A percentile compares a stretch with the other conserved stretches of the same genome.
phyloP scores from a whole-genome alignment of 495 filamentous ascomycete genomes.

The Hypoxylon fragiforme region DNA sequence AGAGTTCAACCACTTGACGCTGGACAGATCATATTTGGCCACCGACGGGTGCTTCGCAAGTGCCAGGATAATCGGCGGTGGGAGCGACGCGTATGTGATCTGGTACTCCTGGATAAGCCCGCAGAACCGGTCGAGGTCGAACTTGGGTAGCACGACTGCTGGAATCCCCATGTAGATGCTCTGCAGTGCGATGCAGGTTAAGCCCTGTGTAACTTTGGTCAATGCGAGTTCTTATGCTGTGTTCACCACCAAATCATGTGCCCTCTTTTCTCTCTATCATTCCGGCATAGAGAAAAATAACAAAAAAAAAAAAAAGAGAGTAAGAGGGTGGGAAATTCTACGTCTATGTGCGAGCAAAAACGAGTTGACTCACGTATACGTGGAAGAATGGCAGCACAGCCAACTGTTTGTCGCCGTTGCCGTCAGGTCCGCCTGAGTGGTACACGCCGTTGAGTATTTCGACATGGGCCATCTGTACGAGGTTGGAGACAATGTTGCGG shows the following conservation, averaged over 20 bases:
- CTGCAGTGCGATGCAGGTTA: constrained; percentile 42
- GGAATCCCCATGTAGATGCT: constrained; percentile 67
- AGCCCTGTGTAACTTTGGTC: constrained; percentile 29
- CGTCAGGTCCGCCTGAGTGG: constrained; percentile 62
- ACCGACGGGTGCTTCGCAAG: constrained; percentile 79
- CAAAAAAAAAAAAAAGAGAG: no score
- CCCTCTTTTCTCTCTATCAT: background rate
- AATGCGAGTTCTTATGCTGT: background rate
- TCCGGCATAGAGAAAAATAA: no score
- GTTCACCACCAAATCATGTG: background rate
- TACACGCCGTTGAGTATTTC: constrained; percentile 56
- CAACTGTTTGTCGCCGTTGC: constrained; percentile 69
- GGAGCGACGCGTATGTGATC: constrained; percentile 79
- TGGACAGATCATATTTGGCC: constrained; percentile 76
- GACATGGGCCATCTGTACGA: constrained; percentile 51
- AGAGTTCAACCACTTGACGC: constrained; percentile 81
- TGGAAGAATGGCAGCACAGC: constrained; percentile 94
- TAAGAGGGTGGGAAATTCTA: no score
- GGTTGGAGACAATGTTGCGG: constrained; percentile 76
- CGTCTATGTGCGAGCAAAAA: no score
- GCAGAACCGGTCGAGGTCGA: constrained; percentile 81
- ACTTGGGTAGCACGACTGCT: constrained; percentile 77
- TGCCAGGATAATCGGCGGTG: constrained; percentile 81
- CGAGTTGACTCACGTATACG: constrained; percentile 64
- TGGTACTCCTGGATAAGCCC: constrained; percentile 69